phyloP scores from a whole-genome alignment of 306 rosid species.

The Pueraria montana region DNA sequence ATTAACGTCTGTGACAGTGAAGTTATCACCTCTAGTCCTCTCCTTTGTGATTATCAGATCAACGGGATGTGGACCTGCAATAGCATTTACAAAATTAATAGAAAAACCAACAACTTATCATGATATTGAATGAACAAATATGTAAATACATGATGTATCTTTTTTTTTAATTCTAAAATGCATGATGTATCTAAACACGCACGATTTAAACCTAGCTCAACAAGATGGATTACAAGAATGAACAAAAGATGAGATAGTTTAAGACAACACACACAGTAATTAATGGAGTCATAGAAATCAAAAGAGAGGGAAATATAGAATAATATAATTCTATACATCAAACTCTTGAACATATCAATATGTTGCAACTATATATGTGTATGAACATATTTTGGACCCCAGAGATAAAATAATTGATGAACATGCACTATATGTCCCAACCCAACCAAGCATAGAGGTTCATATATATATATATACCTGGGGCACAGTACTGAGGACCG shows the following conservation, averaged over 20 bases:
- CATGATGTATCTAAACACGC: too few relatives aligned
- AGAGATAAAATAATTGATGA: background rate
- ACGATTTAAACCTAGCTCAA: too few relatives aligned
- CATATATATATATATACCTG: background rate
- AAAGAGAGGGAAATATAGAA: too few relatives aligned
- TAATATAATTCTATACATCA: background rate
- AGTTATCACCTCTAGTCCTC: slow-evolving; percentile 41
- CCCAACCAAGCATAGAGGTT: background rate
- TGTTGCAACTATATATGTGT: background rate
- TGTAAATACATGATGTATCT: too few relatives aligned
- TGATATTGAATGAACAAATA: too few relatives aligned
- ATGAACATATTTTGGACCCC: background rate
- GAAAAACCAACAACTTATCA: background rate
- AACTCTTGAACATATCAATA: background rate
- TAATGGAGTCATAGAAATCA: too few relatives aligned
- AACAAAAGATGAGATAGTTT: too few relatives aligned
- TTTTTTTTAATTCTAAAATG: too few relatives aligned
- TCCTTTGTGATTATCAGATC: slow-evolving; percentile 56
- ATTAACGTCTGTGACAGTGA: slow-evolving; percentile 56
- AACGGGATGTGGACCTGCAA: slow-evolving; percentile 35
- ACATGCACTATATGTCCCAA: background rate
- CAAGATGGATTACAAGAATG: too few relatives aligned
- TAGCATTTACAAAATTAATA: background rate
- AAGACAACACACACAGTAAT: too few relatives aligned
- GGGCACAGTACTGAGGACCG: slow-evolving; percentile 16